Evolutionary conservation across 1,284 basidiomycete species (phyloP).

Genomic region (Ustilago shanxiensis): DNA sequence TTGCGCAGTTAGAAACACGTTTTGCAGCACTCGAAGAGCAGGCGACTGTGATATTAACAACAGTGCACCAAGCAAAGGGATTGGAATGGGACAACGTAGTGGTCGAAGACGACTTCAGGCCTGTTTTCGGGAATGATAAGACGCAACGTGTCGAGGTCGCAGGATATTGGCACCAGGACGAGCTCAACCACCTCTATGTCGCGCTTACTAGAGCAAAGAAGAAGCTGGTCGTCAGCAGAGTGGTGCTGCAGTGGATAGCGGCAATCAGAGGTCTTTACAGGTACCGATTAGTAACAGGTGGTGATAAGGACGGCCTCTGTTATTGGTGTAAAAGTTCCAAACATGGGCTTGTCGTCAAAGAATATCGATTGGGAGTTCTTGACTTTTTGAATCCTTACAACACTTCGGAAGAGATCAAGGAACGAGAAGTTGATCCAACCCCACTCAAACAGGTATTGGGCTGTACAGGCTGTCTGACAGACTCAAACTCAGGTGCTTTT

Average conservation of each 20-base stretch:
- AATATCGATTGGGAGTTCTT: slow-evolving; percentile 28
- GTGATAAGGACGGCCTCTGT: slow-evolving; percentile 34
- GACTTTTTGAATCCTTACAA: slow-evolving; percentile 43
- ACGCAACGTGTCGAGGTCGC: slow-evolving; percentile 45
- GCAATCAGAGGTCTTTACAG: slow-evolving; percentile 52
- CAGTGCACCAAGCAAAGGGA: slow-evolving; percentile 65
- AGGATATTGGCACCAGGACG: slow-evolving; percentile 50
- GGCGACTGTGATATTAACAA: slow-evolving; percentile 57
- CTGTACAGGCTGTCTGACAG: slow-evolving; percentile 32
- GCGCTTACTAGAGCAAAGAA: slow-evolving; percentile 60
- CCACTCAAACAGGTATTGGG: slow-evolving; percentile 25
- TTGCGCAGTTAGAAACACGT: slow-evolving; percentile 48
- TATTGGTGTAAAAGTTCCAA: slow-evolving; percentile 34
- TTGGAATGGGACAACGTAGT: slow-evolving; percentile 64
- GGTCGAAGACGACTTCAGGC: slow-evolving; percentile 62
- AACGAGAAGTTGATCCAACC: slow-evolving; percentile 1
- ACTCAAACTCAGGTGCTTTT: slow-evolving; percentile 8
- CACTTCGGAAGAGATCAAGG: neutral
- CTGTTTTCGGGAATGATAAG: slow-evolving; percentile 33
- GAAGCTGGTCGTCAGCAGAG: slow-evolving; percentile 42
- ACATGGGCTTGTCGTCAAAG: slow-evolving; percentile 30
- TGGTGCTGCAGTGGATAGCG: slow-evolving; percentile 56
- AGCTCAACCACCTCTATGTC: slow-evolving; percentile 64
- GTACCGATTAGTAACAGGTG: slow-evolving; percentile 24
- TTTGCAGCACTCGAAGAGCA: slow-evolving; percentile 44